Evolutionary conservation across 2,329 filamentous ascomycete species (phyloP).

Genomic region (Colletotrichum graminicola): DNA sequence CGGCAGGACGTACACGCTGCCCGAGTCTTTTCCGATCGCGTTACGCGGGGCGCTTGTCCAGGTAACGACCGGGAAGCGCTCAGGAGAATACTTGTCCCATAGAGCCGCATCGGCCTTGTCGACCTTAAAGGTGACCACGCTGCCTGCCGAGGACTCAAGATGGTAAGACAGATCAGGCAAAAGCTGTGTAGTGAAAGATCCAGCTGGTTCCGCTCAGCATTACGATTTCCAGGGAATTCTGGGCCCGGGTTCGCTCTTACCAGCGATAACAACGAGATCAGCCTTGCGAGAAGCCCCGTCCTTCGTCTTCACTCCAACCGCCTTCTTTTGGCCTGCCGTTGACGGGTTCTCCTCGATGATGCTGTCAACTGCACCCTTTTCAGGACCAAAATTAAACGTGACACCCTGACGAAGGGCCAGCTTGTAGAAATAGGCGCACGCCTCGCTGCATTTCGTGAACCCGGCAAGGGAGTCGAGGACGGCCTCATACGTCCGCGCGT

Average conservation of each 20-base stretch:
- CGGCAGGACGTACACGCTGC: conserved; percentile 48
- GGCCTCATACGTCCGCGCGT: conserved; percentile 42
- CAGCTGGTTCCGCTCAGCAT: conserved; percentile 43
- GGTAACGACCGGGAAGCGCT: conserved; percentile 49
- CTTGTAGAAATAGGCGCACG: conserved; percentile 43
- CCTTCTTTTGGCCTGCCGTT: conserved; percentile 39
- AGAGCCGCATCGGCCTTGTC: conserved; percentile 44
- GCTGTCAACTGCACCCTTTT: conserved; percentile 45
- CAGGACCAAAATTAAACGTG: conserved; percentile 46
- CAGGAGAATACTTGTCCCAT: conserved; percentile 51
- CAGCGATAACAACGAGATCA: conserved; percentile 53
- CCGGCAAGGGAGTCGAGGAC: conserved; percentile 46
- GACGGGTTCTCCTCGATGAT: conserved; percentile 42
- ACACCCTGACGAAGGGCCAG: conserved; percentile 46
- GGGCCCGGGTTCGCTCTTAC: conserved; percentile 48
- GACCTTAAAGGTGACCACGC: conserved; percentile 42
- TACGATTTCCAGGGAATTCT: not conserved
- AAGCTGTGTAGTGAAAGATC: conserved; percentile 50
- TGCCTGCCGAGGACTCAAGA: conserved; percentile 45
- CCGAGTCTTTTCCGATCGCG: conserved; percentile 47
- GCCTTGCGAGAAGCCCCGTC: conserved; percentile 53
- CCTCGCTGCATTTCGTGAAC: conserved; percentile 44
- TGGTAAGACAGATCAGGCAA: conserved; percentile 43
- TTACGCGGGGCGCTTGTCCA: conserved; percentile 49
- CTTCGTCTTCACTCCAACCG: conserved; percentile 54